These are phyloP conservation scores for Diutina siamensis DNA, from an alignment of 1,139 yeast species.

Conservation along the genomic window DNA sequence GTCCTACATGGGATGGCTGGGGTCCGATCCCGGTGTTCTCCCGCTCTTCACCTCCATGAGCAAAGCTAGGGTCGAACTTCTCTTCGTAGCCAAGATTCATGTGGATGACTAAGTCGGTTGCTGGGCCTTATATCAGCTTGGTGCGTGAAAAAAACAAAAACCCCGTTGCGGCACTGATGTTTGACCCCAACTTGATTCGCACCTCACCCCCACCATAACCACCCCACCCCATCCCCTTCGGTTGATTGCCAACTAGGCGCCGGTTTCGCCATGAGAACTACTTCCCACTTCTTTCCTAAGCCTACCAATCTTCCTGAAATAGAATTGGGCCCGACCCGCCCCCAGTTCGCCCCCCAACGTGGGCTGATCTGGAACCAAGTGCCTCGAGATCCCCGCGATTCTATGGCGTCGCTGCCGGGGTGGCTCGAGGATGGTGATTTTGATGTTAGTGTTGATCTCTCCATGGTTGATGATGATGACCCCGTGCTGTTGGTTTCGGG, in stretches of 20 bases:
- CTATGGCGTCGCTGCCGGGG: background rate
- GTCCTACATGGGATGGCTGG: background rate
- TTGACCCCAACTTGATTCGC: no score
- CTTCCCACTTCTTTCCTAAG: slow-evolving; percentile 3
- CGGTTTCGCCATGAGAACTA: background rate
- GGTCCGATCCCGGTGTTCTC: background rate
- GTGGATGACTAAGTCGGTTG: background rate
- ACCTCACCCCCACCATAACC: no score
- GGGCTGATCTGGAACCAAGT: background rate
- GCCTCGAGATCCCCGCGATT: background rate
- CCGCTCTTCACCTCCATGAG: background rate
- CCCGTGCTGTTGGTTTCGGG: background rate
- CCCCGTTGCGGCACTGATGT: background rate
- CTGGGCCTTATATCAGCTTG: background rate
- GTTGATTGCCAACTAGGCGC: background rate
- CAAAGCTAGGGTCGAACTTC: slow-evolving; percentile 4
- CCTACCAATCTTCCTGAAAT: background rate
- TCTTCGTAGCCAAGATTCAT: background rate
- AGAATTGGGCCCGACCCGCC: background rate
- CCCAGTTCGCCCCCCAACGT: background rate
- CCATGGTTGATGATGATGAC: slow-evolving; percentile 1
- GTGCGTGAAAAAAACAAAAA: background rate
- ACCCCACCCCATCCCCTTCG: background rate
- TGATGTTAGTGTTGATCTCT: background rate
- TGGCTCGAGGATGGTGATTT: slow-evolving; percentile 1